Base-by-base conservation (phyloP, 108 stramenopile species). In the Cyclotella choctawhatcheeana region DNA sequence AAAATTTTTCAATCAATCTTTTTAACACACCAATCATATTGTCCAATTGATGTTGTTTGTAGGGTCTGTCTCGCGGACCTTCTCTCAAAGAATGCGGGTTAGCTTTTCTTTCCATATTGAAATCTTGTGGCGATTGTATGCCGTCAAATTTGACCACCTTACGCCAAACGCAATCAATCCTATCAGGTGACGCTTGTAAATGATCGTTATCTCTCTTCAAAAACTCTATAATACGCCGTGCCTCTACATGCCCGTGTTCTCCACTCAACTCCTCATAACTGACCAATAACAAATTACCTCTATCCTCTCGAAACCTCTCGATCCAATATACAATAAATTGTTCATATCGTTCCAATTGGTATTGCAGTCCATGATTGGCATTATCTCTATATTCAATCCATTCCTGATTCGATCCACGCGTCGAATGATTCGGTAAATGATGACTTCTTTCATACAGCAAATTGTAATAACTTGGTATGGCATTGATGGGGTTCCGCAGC, bases 361-460 rank as follows among this genome's bases (percentile, higher is more conserved):
- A 48, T 25, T 3, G 17, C n/a, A 82, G 32, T 5, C 72, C 53
- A 45, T 72, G 32, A 17, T 20, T 16, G 2, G 3, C 5, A 44
- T 69, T 54, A 56, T 82, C 71, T 22, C 82, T n/a, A 53, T 72
- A 82, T 17, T 34, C 13, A 0, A 82, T 44, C 82, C 82, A 82
- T 12, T 65, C 74, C n/a, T 65, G 64, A 13, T 58, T 32, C 0
- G 76, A 58, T 31, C 74, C 74, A 17, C 74, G 7, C 5, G 44
- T 56, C 0, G 76, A 74, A 65, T 76, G 82, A 58, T 64, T 69
- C 16, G 54, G 44, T 5, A 74, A 44, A 16, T 58, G 55, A 54
- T 82, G 24, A 31, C 22, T 35, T 25, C 40, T 17, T 17, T 44
- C 65, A 53, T 73, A 82, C 40, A 72, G 44, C 21, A 77, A 82